Percentiles rank a stretch among this genome's conserved stretches.
These are phyloP conservation scores for Sporothrix humicola DNA, from an alignment of 2,329 filamentous ascomycete species.

Conservation along the genomic window DNA sequence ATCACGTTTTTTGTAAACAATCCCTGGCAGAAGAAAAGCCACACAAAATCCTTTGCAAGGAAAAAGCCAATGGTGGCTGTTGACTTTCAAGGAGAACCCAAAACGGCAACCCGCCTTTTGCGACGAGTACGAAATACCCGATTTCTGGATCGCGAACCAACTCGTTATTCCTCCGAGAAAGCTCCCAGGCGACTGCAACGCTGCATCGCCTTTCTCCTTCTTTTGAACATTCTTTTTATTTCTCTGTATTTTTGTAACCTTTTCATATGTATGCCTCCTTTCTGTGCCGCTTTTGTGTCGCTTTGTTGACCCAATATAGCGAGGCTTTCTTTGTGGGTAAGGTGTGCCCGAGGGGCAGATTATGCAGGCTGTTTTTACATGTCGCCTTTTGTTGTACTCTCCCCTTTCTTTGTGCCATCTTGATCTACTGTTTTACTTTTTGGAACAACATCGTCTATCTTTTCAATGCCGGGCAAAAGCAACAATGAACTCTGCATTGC, in stretches of 20 bases:
- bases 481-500: background rate
- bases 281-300: background rate
- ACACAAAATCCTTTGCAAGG: background rate
- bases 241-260: background rate
- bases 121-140: background rate
- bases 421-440: background rate
- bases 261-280: background rate
- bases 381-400: background rate
- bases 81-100: background rate
- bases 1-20: background rate
- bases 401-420: background rate
- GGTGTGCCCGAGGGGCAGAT: conserved; percentile 7
- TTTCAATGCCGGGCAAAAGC: background rate
- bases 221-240: background rate
- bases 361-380: background rate
- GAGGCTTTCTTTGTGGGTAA: conserved; percentile 10
- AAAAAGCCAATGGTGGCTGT: background rate
- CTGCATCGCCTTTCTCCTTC: background rate
- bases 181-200: background rate
- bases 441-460: background rate
- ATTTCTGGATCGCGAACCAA: background rate
- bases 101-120: conserved; percentile 9
- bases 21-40: background rate
- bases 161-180: background rate
- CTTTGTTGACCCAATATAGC: background rate